phyloP scores from a whole-genome alignment of 257 asterid genomes.

The Vinca minor region DNA sequence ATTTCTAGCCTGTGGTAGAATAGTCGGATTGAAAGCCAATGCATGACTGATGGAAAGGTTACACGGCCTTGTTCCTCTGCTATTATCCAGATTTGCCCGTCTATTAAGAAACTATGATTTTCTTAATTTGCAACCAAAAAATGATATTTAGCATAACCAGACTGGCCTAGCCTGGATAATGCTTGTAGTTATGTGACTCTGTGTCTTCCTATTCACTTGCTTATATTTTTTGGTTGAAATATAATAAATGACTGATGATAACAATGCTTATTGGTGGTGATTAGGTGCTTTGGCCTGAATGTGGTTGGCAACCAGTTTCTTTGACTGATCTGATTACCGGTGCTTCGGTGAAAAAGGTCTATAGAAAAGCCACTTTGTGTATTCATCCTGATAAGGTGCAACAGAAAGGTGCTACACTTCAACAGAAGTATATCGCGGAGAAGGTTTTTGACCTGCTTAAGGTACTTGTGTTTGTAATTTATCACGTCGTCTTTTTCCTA shows the following conservation, averaged over 20 bases:
- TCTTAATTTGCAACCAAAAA: not conserved
- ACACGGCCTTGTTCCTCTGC: not conserved
- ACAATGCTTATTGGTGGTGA: slow-evolving; percentile 9
- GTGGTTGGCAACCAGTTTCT: slow-evolving; percentile 99
- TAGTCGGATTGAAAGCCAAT: not conserved
- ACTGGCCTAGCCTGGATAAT: not conserved
- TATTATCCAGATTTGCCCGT: not conserved
- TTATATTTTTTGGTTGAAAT: not conserved
- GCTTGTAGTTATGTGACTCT: not conserved
- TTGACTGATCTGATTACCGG: slow-evolving; percentile 94
- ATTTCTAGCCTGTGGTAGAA: not conserved
- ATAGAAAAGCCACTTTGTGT: slow-evolving; percentile 95
- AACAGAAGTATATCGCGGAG: slow-evolving; percentile 94
- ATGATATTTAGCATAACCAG: too few relatives aligned
- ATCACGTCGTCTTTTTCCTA: not conserved
- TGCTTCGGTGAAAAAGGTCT: slow-evolving; percentile 76
- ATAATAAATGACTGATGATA: not conserved
- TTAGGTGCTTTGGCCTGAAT: slow-evolving; percentile 99
- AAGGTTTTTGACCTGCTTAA: slow-evolving; percentile 96
- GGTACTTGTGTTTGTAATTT: slow-evolving; percentile 37
- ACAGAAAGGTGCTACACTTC: slow-evolving; percentile 96
- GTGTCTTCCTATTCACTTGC: not conserved
- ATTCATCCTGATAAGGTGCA: slow-evolving; percentile 99
- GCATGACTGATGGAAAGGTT: not conserved
- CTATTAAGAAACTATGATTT: not conserved